Base-by-base conservation (phyloP, 805 yeast genomes). In the Kazachstania bromeliacearum region DNA sequence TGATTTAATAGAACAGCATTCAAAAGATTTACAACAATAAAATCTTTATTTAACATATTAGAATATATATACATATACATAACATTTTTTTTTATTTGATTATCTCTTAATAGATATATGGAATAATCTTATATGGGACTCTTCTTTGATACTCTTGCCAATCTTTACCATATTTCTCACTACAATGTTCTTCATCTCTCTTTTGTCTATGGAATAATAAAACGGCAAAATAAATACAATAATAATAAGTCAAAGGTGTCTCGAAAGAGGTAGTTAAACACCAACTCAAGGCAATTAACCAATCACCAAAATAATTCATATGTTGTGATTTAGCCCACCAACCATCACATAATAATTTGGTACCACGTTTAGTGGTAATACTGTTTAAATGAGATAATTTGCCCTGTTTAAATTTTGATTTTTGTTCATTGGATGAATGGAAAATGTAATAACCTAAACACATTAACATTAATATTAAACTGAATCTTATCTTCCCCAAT, bases 311-410 rank as follows among this genome's bases (percentile, higher is more conserved):
- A 60, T 92, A 92, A 56, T 92, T 92, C 54, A 85, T 85, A 58
- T 92, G 98, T 47, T 94, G 95, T 5, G 95, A 77, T 14, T 68
- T 58, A 2, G 81, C 82, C 98, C 98, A 92, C 98, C 97, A 92
- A 3, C 97, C 96, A 51, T 85, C 92, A 37, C 77, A 73, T 31
- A 92, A 63, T 44, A 92, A 69, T 52, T 75, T 82, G 18, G 95
- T 79, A 1, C 94, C 94, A 12, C 81, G 74, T 21, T 70, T 65
- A 0, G 96, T 80, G 44, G 73, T 64, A 40, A 92, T 82, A 37
- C 73, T 77, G 43, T 75, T 71, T 62, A 85, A 63, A 52, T 84
- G 77, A 28, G 68, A 60, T 39, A 87, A 68, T 47, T 79, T 73
- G 12, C 95, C 95, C 43, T 73, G 74, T 61, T 82, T 79, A 67